Evolutionary conservation across 2,329 filamentous ascomycete species (phyloP).

Genomic region (Monilinia aucupariae): DNA sequence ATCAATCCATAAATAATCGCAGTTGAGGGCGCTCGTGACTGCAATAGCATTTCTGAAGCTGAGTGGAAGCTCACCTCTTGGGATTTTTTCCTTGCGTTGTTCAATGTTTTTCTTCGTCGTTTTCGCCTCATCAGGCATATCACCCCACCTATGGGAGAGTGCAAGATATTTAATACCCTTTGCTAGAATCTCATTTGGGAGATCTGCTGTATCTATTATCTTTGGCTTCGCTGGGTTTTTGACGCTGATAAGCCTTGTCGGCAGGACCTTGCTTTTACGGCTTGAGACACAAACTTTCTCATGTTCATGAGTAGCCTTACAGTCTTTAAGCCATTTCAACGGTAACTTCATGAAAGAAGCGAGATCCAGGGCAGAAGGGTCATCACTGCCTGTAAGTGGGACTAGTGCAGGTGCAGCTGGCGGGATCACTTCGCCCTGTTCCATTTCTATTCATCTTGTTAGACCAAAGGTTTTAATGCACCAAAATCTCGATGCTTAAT

Average conservation of each 20-base stretch:
- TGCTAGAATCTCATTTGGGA: neutral
- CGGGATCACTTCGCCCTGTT: neutral
- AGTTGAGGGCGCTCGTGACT: constrained; percentile 26
- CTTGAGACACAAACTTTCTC: neutral
- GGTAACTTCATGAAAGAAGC: neutral
- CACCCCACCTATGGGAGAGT: constrained; percentile 20
- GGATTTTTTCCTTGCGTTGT: constrained; percentile 11
- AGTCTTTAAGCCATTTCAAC: neutral
- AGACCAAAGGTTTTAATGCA: neutral
- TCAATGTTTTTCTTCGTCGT: constrained; percentile 10
- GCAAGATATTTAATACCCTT: constrained; percentile 6
- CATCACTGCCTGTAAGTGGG: neutral
- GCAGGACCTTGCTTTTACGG: neutral
- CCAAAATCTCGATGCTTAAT: neutral
- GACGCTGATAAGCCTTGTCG: neutral
- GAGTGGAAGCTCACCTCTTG: constrained; percentile 22
- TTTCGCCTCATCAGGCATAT: constrained; percentile 1
- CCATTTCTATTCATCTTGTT: neutral
- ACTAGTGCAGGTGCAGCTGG: neutral
- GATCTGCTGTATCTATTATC: neutral
- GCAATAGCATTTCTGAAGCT: constrained; percentile 32
- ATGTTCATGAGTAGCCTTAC: neutral
- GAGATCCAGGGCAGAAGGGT: neutral
- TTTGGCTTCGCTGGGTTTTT: neutral
- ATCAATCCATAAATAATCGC: constrained; percentile 36